These are phyloP conservation scores for Fragosphaeria purpurea DNA, from an alignment of 2,329 filamentous ascomycete genomes.

Conservation along the genomic window DNA sequence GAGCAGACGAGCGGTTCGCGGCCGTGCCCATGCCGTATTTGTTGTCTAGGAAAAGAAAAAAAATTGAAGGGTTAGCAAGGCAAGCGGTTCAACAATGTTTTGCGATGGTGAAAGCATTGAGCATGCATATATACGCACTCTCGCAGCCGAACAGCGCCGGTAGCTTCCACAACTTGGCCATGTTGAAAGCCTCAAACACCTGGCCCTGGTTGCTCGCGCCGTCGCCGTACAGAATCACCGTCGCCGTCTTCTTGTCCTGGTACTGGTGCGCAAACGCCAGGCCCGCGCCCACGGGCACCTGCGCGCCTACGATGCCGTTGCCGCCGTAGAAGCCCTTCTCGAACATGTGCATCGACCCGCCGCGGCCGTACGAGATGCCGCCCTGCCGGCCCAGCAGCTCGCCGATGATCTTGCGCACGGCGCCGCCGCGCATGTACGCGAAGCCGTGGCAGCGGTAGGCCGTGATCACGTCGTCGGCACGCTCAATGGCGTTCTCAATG, in stretches of 20 bases:
- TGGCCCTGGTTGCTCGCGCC: slow-evolving; percentile 98
- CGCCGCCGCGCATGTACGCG: slow-evolving; percentile 88
- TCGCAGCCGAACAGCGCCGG: slow-evolving; percentile 95
- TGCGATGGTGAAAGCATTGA: slow-evolving; percentile 26
- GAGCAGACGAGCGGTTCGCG: slow-evolving; percentile 81
- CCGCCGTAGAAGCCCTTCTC: slow-evolving; percentile 94
- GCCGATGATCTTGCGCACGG: slow-evolving; percentile 86
- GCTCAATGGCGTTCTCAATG: slow-evolving; percentile 91
- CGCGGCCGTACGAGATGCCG: slow-evolving; percentile 97
- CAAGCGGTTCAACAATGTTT: too few relatives aligned
- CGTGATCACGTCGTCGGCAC: slow-evolving; percentile 89
- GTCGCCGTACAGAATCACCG: slow-evolving; percentile 89
- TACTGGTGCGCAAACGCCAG: slow-evolving; percentile 97
- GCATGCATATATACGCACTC: slow-evolving; percentile 44
- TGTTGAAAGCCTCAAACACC: slow-evolving; percentile 99
- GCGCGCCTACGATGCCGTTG: slow-evolving; percentile 97
- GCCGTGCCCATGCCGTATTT: slow-evolving; percentile 99
- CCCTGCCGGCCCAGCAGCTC: slow-evolving; percentile 90
- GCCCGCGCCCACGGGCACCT: slow-evolving; percentile 94
- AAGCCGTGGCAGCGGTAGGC: slow-evolving; percentile 99
- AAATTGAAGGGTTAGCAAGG: background rate
- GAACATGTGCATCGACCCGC: slow-evolving; percentile 99
- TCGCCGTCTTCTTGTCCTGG: slow-evolving; percentile 73
- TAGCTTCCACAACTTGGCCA: slow-evolving; percentile 98
- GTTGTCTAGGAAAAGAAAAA: slow-evolving; percentile 59